Evolutionary conservation across 805 yeast genomes (phyloP), one percentile per base, ranked within the genome.

Genomic region (Teunomyces gatunensis): DNA sequence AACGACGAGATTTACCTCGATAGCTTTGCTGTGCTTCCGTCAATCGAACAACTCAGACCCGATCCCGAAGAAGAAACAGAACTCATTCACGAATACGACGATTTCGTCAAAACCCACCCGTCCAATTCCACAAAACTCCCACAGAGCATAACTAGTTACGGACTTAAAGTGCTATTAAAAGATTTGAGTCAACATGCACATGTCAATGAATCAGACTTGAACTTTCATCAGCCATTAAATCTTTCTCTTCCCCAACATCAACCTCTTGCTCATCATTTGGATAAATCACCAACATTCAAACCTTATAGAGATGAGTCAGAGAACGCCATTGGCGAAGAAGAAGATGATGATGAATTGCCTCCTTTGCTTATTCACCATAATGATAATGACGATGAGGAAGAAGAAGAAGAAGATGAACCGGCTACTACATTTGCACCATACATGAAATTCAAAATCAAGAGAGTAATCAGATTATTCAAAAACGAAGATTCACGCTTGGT

Each of bases 181-280:
- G 73, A 69, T 42, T 60, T 72, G 39, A 54, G 63, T 18, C 55
- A 52, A 25, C 68, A 67, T 42, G 51, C 71, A n/a, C 52, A 52
- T 42, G 30, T 44, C 15, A 13, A 41, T 10, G 40, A 37, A 21
- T 17, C 40, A 12, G 15, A 12, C 29, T 21, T 49, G 42, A 43
- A 46, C 12, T 10, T 28, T 7, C 28, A 29, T 3, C n/a, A 18
- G n/a, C 33, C 23, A 12, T 29, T 45, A 11, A 21, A 36, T 21
- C 27, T 36, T 6, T 32, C 28, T 12, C 45, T 37, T 15, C 32
- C 35, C 29, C 44, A 27, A 12, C 34, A 17, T 11, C 29, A 37
- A 23, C 40, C 40, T n/a, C 40, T 37, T 23, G 29, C 40, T 9
- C 40, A 21, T 37, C 40, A 37, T 37, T 37, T 37, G 29, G 25